phyloP scores from a whole-genome alignment of 495 filamentous ascomycete species.

The Thermothielavioides terrestris region DNA sequence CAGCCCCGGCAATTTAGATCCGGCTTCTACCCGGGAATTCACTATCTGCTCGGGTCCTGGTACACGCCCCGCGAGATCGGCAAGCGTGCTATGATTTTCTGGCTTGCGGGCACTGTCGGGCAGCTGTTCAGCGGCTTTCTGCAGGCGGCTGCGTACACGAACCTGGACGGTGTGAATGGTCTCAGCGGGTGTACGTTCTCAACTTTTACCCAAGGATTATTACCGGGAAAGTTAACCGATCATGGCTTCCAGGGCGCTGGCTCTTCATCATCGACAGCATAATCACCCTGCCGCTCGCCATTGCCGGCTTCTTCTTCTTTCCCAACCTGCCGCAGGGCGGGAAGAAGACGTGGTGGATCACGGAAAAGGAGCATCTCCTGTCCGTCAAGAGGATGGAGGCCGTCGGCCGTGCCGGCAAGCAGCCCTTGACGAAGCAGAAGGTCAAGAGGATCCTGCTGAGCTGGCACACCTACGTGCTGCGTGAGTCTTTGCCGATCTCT shows the following conservation, averaged over 20 bases:
- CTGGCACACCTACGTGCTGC: neutral
- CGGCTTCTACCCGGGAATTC: neutral
- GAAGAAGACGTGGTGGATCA: neutral
- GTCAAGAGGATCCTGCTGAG: neutral
- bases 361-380: neutral
- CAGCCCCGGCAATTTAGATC: too few relatives aligned
- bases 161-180: slow-evolving; percentile 39
- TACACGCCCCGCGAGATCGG: slow-evolving; percentile 31
- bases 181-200: slow-evolving; percentile 35
- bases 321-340: neutral
- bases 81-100: slow-evolving; percentile 38
- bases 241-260: slow-evolving; percentile 29
- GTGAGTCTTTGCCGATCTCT: neutral
- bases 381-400: neutral
- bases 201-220: neutral
- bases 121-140: slow-evolving; percentile 39
- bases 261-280: slow-evolving; percentile 43
- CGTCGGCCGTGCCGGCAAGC: neutral
- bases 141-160: slow-evolving; percentile 45
- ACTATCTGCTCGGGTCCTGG: slow-evolving; percentile 25
- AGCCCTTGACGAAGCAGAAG: neutral
- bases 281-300: slow-evolving; percentile 41
- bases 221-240: neutral
- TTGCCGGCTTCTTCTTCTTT: slow-evolving; percentile 35
- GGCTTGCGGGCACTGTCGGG: slow-evolving; percentile 32